These are phyloP conservation scores for Schizopora paradoxa DNA, from an alignment of 1,284 basidiomycete species.

Conservation along the genomic window DNA sequence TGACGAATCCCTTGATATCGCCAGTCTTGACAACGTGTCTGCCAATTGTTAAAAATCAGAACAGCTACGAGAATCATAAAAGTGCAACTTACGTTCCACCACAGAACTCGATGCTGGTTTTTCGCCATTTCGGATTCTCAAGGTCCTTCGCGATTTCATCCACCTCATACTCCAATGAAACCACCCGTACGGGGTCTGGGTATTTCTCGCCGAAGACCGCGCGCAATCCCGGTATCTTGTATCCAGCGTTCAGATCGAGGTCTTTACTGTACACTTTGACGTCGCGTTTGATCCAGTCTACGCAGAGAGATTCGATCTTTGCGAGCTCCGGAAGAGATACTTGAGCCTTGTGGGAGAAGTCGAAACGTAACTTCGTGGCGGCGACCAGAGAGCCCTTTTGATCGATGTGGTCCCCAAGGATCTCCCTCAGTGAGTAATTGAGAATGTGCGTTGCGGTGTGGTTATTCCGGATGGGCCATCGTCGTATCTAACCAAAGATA, in stretches of 20 bases:
- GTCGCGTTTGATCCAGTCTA: constrained; percentile 88
- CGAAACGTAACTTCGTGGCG: constrained; percentile 92
- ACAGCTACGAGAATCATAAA: constrained; percentile 3
- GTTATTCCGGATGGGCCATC: constrained; percentile 95
- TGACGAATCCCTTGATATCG: constrained; percentile 93
- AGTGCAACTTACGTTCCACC: constrained; percentile 81
- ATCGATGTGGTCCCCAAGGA: constrained; percentile 94
- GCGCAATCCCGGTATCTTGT: constrained; percentile 87
- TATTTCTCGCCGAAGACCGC: constrained; percentile 99
- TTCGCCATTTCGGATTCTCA: constrained; percentile 85
- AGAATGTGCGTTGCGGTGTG: constrained; percentile 99
- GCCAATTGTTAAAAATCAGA: constrained; percentile 3
- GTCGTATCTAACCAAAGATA: constrained; percentile 58
- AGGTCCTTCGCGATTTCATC: constrained; percentile 85
- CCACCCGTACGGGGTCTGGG: constrained; percentile 95
- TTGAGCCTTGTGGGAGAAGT: constrained; percentile 94
- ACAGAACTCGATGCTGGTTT: constrained; percentile 94
- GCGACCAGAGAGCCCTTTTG: constrained; percentile 98
- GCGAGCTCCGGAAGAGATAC: constrained; percentile 70
- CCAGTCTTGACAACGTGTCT: constrained; percentile 93
- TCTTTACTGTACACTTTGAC: constrained; percentile 89
- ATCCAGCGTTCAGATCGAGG: constrained; percentile 74
- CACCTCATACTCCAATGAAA: constrained; percentile 82
- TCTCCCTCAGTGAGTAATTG: constrained; percentile 89
- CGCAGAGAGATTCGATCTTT: constrained; percentile 81